Base-by-base conservation (phyloP, 208 protist species). In the Trypanosoma grayi region DNA sequence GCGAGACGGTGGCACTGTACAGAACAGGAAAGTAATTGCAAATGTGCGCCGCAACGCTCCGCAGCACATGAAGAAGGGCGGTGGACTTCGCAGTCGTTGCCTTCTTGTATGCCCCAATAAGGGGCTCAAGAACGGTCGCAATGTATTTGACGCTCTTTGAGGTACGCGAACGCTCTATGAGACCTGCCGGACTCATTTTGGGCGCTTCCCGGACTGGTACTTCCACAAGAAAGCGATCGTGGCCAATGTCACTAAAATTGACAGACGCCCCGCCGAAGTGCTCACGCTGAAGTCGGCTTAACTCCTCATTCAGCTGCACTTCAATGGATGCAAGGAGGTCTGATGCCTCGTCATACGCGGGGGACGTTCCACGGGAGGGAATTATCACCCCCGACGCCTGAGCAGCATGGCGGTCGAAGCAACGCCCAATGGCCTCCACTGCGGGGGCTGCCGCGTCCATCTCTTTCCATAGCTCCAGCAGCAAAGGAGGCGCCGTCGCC, bases 181-280 rank as follows among this genome's bases (percentile, higher is more conserved):
- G 67, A 30, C 84, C 83, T 5, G 5, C n/a, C 10, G 77, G 74
- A 18, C 67, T 83, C 47, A 62, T 45, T 60, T 75, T 83, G 13
- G 77, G 79, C 2, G 79, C 76, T 30, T 66, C 65, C 4, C 50
- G 4, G 40, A 78, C 36, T 39, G 86, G 72, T 41, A 97, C 87
- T 43, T 97, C 87, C 18, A 94, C 60, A 40, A 95, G 59, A 68
- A 93, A 94, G 14, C 79, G 55, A 48, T 97, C 92, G 56, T 94
- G 92, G 1, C 92, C 92, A 27, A 97, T 45, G 56, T 89, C 71
- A 33, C 54, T 59, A 51, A 85, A 97, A 34, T 68, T 61, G 16
- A 88, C 63, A 28, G 66, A 45, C 1, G 75, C 72, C n/a, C 76
- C 79, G 25, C 34, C 30, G 48, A 93, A 93, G n/a, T 83, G 52